A percentile compares a stretch with the other conserved stretches of the same genome.
phyloP scores from a whole-genome alignment of 306 rosid species.

The Lablab purpureus region DNA sequence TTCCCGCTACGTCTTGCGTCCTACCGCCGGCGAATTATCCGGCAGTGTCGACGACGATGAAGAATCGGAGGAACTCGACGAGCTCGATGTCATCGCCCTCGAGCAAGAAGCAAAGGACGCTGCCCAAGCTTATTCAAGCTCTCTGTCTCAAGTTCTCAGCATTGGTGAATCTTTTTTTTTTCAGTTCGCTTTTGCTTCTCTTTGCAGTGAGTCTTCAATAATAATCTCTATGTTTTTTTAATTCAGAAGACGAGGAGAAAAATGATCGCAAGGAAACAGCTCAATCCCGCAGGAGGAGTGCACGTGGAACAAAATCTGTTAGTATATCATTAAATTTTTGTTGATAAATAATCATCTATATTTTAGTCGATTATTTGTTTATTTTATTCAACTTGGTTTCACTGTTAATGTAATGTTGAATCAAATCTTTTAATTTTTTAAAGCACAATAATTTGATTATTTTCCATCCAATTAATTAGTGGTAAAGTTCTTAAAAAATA shows the following conservation, averaged over 20 bases:
- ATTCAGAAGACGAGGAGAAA: slow-evolving; percentile 80
- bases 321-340: slow-evolving; percentile 43
- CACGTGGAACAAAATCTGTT: slow-evolving; percentile 54
- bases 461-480: too few relatives aligned
- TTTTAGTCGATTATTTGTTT: too few relatives aligned
- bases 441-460: too few relatives aligned
- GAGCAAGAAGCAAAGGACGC: slow-evolving; percentile 76
- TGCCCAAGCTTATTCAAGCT: slow-evolving; percentile 65
- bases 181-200: not conserved
- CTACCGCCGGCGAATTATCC: slow-evolving; percentile 36
- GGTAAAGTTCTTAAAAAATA: too few relatives aligned
- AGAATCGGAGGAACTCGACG: slow-evolving; percentile 44
- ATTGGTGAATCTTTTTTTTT: slow-evolving; percentile 51
- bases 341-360: not conserved
- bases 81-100: slow-evolving; percentile 58
- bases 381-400: too few relatives aligned
- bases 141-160: slow-evolving; percentile 61
- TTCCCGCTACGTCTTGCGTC: slow-evolving; percentile 26
- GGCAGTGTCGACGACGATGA: slow-evolving; percentile 38
- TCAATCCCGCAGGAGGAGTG: slow-evolving; percentile 60
- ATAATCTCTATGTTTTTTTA: slow-evolving; percentile 29
- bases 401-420: too few relatives aligned
- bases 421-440: too few relatives aligned
- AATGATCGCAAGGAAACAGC: slow-evolving; percentile 49
- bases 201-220: not conserved